phyloP scores from a whole-genome alignment of 1,284 basidiomycete species.

The Lentinula novae-zelandiae region DNA sequence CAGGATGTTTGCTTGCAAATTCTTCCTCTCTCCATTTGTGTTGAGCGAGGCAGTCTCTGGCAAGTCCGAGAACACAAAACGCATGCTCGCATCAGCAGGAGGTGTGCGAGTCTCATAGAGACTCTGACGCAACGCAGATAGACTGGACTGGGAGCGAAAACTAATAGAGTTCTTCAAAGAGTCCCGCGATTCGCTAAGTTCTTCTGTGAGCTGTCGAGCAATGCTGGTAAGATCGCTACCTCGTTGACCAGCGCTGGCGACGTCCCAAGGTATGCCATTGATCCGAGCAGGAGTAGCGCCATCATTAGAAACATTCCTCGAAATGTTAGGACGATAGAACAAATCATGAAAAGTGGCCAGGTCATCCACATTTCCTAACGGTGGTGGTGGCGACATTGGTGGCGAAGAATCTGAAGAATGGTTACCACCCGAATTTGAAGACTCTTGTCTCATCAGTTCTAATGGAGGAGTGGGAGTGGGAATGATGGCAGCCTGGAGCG shows the following conservation, averaged over 20 bases:
- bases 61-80: slow-evolving; percentile 17
- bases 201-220: slow-evolving; percentile 59
- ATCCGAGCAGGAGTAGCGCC: slow-evolving; percentile 12
- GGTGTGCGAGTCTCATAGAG: slow-evolving; percentile 9
- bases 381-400: slow-evolving; percentile 37
- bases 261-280: slow-evolving; percentile 17
- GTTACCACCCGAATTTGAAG: slow-evolving; percentile 25
- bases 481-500: slow-evolving; percentile 9
- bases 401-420: slow-evolving; percentile 32
- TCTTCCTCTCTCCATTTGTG: slow-evolving; percentile 10
- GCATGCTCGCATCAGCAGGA: slow-evolving; percentile 10
- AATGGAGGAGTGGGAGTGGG: neutral
- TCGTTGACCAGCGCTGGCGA: slow-evolving; percentile 22
- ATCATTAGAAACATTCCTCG: slow-evolving; percentile 21
- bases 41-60: slow-evolving; percentile 13
- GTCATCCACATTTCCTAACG: slow-evolving; percentile 54
- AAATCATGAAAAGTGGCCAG: slow-evolving; percentile 67
- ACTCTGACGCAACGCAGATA: slow-evolving; percentile 12
- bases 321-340: slow-evolving; percentile 45
- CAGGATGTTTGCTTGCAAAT: slow-evolving; percentile 8
- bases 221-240: slow-evolving; percentile 57
- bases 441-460: neutral
- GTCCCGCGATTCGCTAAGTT: slow-evolving; percentile 38
- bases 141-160: slow-evolving; percentile 8
- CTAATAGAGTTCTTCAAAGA: slow-evolving; percentile 8